These are phyloP conservation scores for Cercospora nicotianae DNA, from an alignment of 2,329 filamentous ascomycete genomes.

Conservation along the genomic window DNA sequence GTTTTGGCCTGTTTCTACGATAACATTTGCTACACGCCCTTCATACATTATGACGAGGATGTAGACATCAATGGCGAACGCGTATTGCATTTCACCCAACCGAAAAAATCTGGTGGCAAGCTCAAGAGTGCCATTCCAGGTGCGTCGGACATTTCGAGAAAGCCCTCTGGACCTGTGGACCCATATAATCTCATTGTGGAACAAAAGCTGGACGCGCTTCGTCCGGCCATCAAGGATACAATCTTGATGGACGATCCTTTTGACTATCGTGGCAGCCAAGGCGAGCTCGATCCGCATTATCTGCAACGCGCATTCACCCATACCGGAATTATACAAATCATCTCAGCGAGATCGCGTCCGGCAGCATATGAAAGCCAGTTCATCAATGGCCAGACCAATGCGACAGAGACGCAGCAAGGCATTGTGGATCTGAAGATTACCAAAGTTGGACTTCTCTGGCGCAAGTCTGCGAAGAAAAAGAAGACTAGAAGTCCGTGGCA, in stretches of 20 bases:
- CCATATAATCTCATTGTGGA: constrained; percentile 94
- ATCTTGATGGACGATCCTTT: constrained; percentile 92
- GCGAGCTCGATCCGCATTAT: constrained; percentile 74
- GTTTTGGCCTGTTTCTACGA: constrained; percentile 96
- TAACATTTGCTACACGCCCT: constrained; percentile 96
- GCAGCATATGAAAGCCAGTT: constrained; percentile 88
- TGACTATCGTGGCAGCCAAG: constrained; percentile 75
- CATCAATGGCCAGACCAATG: constrained; percentile 38
- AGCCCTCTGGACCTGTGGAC: constrained; percentile 70
- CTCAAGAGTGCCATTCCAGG: constrained; percentile 60
- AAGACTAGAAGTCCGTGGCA: constrained; percentile 96
- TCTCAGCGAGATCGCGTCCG: constrained; percentile 87
- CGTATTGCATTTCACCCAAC: constrained; percentile 64
- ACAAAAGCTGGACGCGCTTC: constrained; percentile 75
- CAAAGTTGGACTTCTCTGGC: constrained; percentile 92
- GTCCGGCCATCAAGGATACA: constrained; percentile 86
- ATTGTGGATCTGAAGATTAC: constrained; percentile 97
- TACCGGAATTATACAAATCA: constrained; percentile 89
- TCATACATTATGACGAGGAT: constrained; percentile 96
- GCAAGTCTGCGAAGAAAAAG: constrained; percentile 92
- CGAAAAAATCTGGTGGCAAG: constrained; percentile 61
- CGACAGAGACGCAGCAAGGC: constrained; percentile 83
- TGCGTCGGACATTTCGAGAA: constrained; percentile 65
- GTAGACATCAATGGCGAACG: constrained; percentile 75
- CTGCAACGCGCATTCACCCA: constrained; percentile 87